Evolutionary conservation across 345 rosid species (phyloP).

Genomic region (Pistacia integerrima): DNA sequence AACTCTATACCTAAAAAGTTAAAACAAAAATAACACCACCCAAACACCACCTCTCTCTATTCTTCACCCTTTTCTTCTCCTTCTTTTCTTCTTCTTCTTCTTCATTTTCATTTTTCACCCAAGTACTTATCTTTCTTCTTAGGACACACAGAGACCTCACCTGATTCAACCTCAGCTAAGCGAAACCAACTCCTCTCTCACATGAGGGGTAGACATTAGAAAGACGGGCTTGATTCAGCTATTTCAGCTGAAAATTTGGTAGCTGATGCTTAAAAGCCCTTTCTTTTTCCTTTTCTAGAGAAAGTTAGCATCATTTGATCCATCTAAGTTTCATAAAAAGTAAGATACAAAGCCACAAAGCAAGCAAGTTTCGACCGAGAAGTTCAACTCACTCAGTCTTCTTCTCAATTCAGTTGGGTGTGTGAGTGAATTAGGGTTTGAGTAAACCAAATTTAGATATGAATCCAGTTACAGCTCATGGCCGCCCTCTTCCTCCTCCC

Average conservation of each 20-base stretch:
- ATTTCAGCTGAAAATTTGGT: conserved; percentile 34
- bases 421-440: conserved; percentile 31
- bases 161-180: conserved; percentile 2
- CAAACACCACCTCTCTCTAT: conserved; percentile 23
- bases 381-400: not conserved
- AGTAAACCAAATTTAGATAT: conserved; percentile 25
- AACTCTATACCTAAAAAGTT: not conserved
- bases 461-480: conserved; percentile 77
- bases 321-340: conserved; percentile 12
- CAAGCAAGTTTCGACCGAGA: not conserved
- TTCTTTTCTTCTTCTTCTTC: conserved; percentile 23
- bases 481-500: conserved; percentile 85
- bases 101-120: conserved; percentile 36
- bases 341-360: not conserved
- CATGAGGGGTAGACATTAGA: conserved; percentile 11
- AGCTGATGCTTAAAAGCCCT: conserved; percentile 19
- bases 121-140: conserved; percentile 14
- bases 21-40: conserved; percentile 18
- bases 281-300: conserved; percentile 9
- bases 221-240: conserved; percentile 24
- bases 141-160: not conserved
- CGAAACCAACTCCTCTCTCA: conserved; percentile 5
- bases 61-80: conserved; percentile 25
- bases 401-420: conserved; percentile 7
- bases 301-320: conserved; percentile 23